Base-by-base conservation (phyloP, 208 protist genomes). In the Wallacemonas sp. region DNA sequence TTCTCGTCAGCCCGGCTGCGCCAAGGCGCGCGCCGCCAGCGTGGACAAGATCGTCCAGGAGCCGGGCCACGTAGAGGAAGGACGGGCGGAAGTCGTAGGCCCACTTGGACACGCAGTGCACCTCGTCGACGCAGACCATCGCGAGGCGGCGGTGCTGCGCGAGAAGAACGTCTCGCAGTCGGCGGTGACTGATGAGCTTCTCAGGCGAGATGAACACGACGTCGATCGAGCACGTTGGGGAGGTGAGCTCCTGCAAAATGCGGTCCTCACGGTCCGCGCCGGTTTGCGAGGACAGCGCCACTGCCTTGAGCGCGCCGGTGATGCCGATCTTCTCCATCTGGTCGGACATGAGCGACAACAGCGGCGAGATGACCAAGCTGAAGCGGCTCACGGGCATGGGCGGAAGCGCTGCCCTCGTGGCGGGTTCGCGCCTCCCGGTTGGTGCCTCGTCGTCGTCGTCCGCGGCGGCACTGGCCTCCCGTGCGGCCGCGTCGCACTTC, bases 31-130 rank as follows among this genome's bases (percentile, higher is more conserved):
- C 36, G 7, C 12, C 61, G 3, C 11, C 44, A 4, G 39, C 28
- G 25, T 41, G 12, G 20, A 36, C 57, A 26, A 75, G 36, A 16
- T 52, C 50, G 67, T 77, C 46, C 22, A 97, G 67, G 8, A 93
- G 72, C 16, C 81, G 73, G 26, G 81, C 76, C 7, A 95, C 55
- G 48, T 93, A 94, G 82, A 94, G 84, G 59, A 89, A 97, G 28
- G 79, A 70, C 2, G 89, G 89, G 0, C 91, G 77, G 73, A 99
- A 99, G 67, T 99, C 97, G 71, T 98, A 97, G 4, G 93, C 93
- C 97, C 97, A 99, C 63, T 98, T 84, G 0, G 96, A 98, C 5
- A 99, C 84, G 72, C 98, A 99, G 74, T 99, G 98, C 39, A 92
- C 97, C 75, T 99, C 98, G 72, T 99, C 98, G 29, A 99, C 73